Base-by-base conservation (phyloP, 1,139 yeast species). In the Sugiyamaella japonica region DNA sequence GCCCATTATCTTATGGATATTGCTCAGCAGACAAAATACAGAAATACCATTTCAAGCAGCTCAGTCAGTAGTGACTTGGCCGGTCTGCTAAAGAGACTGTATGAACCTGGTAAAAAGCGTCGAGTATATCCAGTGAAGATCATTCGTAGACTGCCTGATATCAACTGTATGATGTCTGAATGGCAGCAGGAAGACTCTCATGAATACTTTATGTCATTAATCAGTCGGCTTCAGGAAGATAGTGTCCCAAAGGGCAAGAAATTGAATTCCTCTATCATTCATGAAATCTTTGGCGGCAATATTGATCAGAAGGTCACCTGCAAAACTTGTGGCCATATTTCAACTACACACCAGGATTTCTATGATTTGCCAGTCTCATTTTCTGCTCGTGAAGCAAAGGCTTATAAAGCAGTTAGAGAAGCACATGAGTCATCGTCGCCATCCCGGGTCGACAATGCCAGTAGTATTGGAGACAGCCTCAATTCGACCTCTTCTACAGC, bases 161-260 rank as follows among this genome's bases (percentile, higher is more conserved):
- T 91, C 64, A 91, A 91, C 70, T 89, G 96, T 68, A 86, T 89
- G 95, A 89, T 91, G 96, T 84, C 91, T 40, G 93, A 85, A 68
- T 90, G 96, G 96, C 91, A 89, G 70, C 99, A 93, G 70, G 98
- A 93, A 71, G 99, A 93, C 70, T 87, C 97, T 0, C 99, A 93
- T 70, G 99, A 93, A 71, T 93, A 91, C 71, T 89, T 85, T 69
- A 90, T 91, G 97, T 87, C 96, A 15, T 75, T 91, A 58, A 79
- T 91, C 78, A 84, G 95, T 8, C 75, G 97, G 54, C 73, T 91
- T 56, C 98, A 91, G 71, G 97, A 91, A 69, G 97, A 91, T 68
- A 80, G 89, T 7, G 90, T 95, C 1, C 97, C 97, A 32, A 86
- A 83, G 67, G 97, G 97, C 12, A 79, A 76, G 50, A 90, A 91